A percentile compares a stretch with the other conserved stretches of the same genome.
Conservation (phyloP, 371 early-diverging fungal species). For the Rhizopus stolonifer region DNA sequence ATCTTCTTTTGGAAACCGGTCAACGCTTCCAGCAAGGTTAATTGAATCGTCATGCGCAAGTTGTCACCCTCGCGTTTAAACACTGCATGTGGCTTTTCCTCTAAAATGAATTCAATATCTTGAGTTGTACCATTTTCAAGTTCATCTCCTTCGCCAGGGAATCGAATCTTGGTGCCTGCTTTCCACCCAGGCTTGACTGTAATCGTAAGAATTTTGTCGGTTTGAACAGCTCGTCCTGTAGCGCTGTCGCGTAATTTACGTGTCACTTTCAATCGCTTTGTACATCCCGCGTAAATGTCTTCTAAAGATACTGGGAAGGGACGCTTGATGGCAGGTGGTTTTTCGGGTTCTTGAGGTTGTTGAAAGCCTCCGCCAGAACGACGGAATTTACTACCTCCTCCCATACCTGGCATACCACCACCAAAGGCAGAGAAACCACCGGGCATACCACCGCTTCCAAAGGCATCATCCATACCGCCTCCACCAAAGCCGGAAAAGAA, state of each 20-base stretch:
- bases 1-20: slow-evolving; percentile 77
- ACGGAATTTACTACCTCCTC: slow-evolving; percentile 4
- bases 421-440: slow-evolving; percentile 7
- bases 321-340: slow-evolving; percentile 65
- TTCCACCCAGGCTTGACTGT: slow-evolving; percentile 97
- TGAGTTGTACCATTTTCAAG: slow-evolving; percentile 75
- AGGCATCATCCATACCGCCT: neutral
- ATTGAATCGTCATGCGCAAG: slow-evolving; percentile 64
- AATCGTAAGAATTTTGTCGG: slow-evolving; percentile 87
- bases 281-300: slow-evolving; percentile 90
- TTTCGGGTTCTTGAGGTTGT: slow-evolving; percentile 30
- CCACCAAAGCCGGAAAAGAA: slow-evolving; percentile 75
- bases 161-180: slow-evolving; percentile 97
- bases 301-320: slow-evolving; percentile 83
- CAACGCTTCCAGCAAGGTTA: slow-evolving; percentile 82
- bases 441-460: slow-evolving; percentile 10
- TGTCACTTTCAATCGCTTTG: slow-evolving; percentile 93
- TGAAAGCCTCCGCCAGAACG: slow-evolving; percentile 1
- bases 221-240: slow-evolving; percentile 45
- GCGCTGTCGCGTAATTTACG: slow-evolving; percentile 61
- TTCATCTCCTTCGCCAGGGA: slow-evolving; percentile 93
- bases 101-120: slow-evolving; percentile 92
- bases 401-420: slow-evolving; percentile 14
- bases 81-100: slow-evolving; percentile 88
- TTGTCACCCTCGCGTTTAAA: slow-evolving; percentile 92